Conservation (phyloP, 345 rosid species). For the Streptanthus diversifolius region DNA sequence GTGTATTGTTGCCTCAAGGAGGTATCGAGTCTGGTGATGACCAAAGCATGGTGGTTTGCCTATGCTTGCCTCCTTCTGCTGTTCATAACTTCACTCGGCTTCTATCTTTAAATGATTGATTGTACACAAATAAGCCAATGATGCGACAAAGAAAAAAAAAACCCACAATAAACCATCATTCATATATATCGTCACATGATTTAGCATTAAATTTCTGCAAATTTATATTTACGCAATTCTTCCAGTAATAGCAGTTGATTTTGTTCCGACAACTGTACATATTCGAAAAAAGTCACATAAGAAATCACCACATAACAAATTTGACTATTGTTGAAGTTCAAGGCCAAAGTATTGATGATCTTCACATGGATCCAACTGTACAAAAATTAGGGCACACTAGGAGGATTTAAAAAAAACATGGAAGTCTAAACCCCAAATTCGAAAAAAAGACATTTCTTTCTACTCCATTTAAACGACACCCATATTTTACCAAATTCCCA, state of each 20-base stretch:
- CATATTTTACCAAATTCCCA: constrained; percentile 24
- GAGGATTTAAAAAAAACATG: constrained; percentile 25
- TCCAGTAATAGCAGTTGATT: neutral
- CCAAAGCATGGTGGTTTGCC: constrained; percentile 64
- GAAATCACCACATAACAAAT: constrained; percentile 10
- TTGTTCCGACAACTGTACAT: neutral
- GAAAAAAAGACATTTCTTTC: neutral
- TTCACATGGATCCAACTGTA: constrained; percentile 27
- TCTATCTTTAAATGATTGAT: constrained; percentile 39
- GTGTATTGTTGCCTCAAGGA: constrained; percentile 76
- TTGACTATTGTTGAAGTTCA: neutral
- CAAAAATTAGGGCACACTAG: constrained; percentile 25
- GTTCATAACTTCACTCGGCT: constrained; percentile 45
- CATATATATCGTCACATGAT: neutral
- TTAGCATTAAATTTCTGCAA: neutral
- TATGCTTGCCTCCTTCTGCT: constrained; percentile 78
- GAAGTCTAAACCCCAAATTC: constrained; percentile 2
- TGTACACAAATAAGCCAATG: neutral
- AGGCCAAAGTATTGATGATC: constrained; percentile 16
- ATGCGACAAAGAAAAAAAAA: neutral
- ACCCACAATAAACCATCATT: neutral
- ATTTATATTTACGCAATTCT: neutral
- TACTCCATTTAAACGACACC: neutral
- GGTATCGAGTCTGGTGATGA: constrained; percentile 40
- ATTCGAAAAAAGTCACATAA: neutral